Evolutionary conservation across 2,329 filamentous ascomycete genomes (phyloP), one percentile per base, ranked within the genome.

Genomic region (Monosporascus sp.): DNA sequence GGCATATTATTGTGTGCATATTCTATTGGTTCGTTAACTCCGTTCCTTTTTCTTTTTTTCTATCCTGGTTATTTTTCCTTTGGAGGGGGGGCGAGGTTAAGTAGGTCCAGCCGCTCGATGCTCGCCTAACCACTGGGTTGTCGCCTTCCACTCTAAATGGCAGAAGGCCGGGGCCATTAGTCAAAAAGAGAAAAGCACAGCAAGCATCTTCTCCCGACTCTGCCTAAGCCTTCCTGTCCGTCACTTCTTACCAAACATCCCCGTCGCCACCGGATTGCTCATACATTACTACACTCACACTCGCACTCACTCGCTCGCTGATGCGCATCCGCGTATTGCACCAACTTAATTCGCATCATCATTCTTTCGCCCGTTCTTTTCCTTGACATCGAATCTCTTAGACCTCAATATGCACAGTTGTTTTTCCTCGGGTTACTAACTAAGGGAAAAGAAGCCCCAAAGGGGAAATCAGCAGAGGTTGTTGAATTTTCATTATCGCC

Each of bases 31-130:
- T 46, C 24, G 43, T 46, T 60, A 59, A 59, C 61, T 57, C 53
- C 49, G 53, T 61, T 61, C 64, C 58, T 59, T 66, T 63, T 61
- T 61, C 60, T 61, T 64, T 63, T 62, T 59, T 57, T 58, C 53
- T 48, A 57, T 49, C 55, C 55, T 57, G 48, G 54, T 48, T 54
- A 7, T 37, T 44, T 28, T 50, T 18, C 37, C 20, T 3, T 3
- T n/a, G n/a, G n/a, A n/a, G 20, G n/a, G 22, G 40, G 20, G 40
- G 40, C 18, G 40, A 43, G 18, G 4, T 43, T 43, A 18, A 20
- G 40, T 5, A 24, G 40, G 40, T 43, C 40, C 40, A 43, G 40
- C 40, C 40, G 40, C 40, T 43, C 14, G 14, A 43, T 43, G 11
- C 31, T 35, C 31, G 5, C 31, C 31, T 35, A 14, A 14, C 31